These are phyloP conservation scores for Tetrapisispora nanseiensis DNA, from an alignment of 805 yeast genomes.

Conservation along the genomic window DNA sequence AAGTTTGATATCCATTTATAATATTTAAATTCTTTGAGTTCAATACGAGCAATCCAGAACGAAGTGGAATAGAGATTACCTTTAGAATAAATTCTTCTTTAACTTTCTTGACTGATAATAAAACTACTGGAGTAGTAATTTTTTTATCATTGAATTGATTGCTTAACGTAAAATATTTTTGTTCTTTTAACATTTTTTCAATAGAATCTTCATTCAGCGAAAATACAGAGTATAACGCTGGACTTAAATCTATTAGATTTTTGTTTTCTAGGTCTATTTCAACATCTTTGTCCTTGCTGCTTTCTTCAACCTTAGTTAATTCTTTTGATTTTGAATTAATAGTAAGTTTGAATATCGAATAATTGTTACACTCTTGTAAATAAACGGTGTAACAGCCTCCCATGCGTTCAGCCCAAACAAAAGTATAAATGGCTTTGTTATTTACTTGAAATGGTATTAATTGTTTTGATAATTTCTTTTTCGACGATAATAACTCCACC, in stretches of 20 bases:
- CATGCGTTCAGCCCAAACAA: neutral
- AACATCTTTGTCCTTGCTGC: slow-evolving; percentile 8
- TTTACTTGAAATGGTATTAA: neutral
- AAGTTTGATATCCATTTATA: slow-evolving; percentile 60
- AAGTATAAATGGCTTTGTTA: neutral
- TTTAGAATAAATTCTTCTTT: slow-evolving; percentile 40
- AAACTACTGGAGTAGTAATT: slow-evolving; percentile 49
- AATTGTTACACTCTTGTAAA: neutral
- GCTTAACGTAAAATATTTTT: slow-evolving; percentile 48
- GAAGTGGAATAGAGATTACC: slow-evolving; percentile 62
- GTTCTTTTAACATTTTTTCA: slow-evolving; percentile 36
- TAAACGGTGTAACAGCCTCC: neutral
- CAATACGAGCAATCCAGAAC: slow-evolving; percentile 67
- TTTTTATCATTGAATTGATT: slow-evolving; percentile 23
- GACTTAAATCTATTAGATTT: slow-evolving; percentile 15
- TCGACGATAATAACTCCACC: neutral
- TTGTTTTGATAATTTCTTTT: neutral
- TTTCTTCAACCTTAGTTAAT: neutral
- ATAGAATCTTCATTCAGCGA: slow-evolving; percentile 32
- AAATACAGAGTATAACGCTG: slow-evolving; percentile 52
- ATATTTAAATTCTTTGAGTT: slow-evolving; percentile 38
- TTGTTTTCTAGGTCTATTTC: slow-evolving; percentile 11
- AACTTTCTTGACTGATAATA: slow-evolving; percentile 42
- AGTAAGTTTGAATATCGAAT: neutral
- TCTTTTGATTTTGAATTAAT: neutral